Evolutionary conservation across 805 yeast species (phyloP).

Genomic region (Ogataea henricii): DNA sequence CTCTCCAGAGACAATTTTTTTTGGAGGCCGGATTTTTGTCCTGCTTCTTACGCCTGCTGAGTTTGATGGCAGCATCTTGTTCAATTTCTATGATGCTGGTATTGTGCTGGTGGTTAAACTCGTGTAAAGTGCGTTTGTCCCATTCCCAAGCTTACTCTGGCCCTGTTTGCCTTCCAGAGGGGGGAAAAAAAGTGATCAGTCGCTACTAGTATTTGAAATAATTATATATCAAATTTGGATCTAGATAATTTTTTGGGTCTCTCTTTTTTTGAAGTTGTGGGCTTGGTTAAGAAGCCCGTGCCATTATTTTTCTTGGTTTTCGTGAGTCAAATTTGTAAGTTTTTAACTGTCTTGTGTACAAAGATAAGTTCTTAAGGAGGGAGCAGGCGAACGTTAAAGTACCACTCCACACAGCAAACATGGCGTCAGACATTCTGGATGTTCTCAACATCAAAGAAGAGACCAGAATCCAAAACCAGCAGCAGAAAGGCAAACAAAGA

Average conservation of each 20-base stretch:
- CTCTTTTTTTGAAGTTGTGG: background rate
- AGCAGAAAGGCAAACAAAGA: constrained; percentile 36
- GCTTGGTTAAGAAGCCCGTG: constrained; percentile 2
- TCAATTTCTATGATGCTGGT: background rate
- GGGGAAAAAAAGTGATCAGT: background rate
- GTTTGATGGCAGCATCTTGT: constrained; percentile 21
- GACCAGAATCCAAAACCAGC: constrained; percentile 32
- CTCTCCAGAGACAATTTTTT: constrained; percentile 42
- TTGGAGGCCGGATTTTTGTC: constrained; percentile 67
- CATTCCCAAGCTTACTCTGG: background rate
- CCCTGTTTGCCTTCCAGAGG: background rate
- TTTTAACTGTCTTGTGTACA: too few relatives aligned
- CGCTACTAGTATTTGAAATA: background rate
- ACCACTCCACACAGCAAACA: constrained; percentile 9
- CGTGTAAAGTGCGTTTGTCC: background rate
- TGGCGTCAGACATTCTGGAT: constrained; percentile 67
- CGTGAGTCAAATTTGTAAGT: background rate
- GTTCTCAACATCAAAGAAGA: constrained; percentile 68
- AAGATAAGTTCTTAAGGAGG: background rate
- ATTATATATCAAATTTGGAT: background rate
- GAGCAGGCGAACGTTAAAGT: too few relatives aligned
- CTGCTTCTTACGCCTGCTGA: constrained; percentile 41
- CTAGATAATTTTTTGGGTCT: background rate
- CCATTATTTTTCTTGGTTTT: too few relatives aligned
- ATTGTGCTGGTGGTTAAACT: background rate